Base-by-base conservation (phyloP, 2,329 filamentous ascomycete genomes). In the Tolypocladium sp. region DNA sequence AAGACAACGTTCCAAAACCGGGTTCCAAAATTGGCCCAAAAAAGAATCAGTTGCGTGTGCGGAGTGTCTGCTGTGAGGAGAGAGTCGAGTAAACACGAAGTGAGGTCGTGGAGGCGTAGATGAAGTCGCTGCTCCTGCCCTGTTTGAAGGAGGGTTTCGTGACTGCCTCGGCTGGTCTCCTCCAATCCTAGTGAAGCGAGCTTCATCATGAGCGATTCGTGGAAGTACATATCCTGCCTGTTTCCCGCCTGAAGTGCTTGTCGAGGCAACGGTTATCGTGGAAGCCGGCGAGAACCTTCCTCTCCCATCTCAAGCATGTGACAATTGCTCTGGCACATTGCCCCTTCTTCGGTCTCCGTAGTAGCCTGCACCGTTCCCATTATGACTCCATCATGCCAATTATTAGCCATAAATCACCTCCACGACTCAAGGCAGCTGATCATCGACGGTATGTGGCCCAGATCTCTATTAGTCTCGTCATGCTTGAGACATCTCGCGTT, bases 1-100 rank as follows among this genome's bases (percentile, higher is more conserved):
- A 69, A 70, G 63, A 68, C 55, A 61, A 59, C 58, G 62, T 58
- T 63, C 62, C 63, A 65, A 66, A 66, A 64, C 57, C 40, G 61
- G 60, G 57, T 59, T 58, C 62, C 61, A 66, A 67, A 66, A 63
- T 41, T 58, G 56, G 57, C 56, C 55, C 57, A 62, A 65, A 64
- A 64, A 59, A 33, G 35, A 25, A 20, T 42, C 55, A 33, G 25
- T 25, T 33, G 33, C 44, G 22, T 41, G 15, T 17, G 25, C 30
- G 12, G 27, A 44, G 55, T 20, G 27, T 56, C 12, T 10, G 37
- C 15, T 20, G 25, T 25, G 27, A n/a, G 49, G n/a, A 37, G 49
- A 53, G 20, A 37, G 49, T 22, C 15, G 20, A 15, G 17, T 8
- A 22, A 33, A 15, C 9, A 35, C 52, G 22, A 51, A 22, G 41